Evolutionary conservation across 129 eudicot species (phyloP).

Genomic region (Flaveria brownii): DNA sequence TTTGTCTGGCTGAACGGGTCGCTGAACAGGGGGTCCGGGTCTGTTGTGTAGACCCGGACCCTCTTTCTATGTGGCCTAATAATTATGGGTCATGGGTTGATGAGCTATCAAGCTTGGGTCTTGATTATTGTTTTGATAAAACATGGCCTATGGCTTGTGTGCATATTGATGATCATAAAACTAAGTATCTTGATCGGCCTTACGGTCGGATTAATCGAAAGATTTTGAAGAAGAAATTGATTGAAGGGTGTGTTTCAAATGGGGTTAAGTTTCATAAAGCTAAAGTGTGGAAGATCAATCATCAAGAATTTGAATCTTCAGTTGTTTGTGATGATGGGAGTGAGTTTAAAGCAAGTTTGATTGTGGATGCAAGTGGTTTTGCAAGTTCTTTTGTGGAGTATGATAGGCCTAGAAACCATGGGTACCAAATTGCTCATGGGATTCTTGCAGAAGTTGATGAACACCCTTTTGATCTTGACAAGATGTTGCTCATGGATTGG

Average conservation of each 20-base stretch:
- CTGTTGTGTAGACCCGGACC: slow-evolving; percentile 73
- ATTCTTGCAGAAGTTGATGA: slow-evolving; percentile 68
- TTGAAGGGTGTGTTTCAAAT: slow-evolving; percentile 55
- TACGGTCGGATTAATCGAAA: slow-evolving; percentile 61
- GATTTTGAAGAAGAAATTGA: slow-evolving; percentile 50
- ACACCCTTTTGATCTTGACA: slow-evolving; percentile 83
- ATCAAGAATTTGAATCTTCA: slow-evolving; percentile 67
- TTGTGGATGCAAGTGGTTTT: slow-evolving; percentile 85
- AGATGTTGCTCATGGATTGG: slow-evolving; percentile 88
- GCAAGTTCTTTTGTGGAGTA: slow-evolving; percentile 62
- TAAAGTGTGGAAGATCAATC: slow-evolving; percentile 69
- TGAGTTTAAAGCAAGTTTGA: slow-evolving; percentile 56
- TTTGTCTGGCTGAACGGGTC: slow-evolving; percentile 59
- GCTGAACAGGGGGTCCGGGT: slow-evolving; percentile 59
- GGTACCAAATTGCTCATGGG: slow-evolving; percentile 87
- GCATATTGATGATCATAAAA: slow-evolving; percentile 52
- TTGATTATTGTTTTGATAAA: slow-evolving; percentile 69
- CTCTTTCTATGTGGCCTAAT: slow-evolving; percentile 77
- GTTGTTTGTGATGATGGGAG: slow-evolving; percentile 73
- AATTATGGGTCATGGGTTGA: slow-evolving; percentile 87
- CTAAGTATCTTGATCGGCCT: slow-evolving; percentile 64
- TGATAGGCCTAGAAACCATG: slow-evolving; percentile 79
- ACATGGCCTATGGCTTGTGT: slow-evolving; percentile 74
- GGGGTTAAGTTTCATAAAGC: slow-evolving; percentile 70
- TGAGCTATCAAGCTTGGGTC: slow-evolving; percentile 59